Evolutionary conservation across 495 filamentous ascomycete species (phyloP).

Genomic region (Penicillium ucsense): DNA sequence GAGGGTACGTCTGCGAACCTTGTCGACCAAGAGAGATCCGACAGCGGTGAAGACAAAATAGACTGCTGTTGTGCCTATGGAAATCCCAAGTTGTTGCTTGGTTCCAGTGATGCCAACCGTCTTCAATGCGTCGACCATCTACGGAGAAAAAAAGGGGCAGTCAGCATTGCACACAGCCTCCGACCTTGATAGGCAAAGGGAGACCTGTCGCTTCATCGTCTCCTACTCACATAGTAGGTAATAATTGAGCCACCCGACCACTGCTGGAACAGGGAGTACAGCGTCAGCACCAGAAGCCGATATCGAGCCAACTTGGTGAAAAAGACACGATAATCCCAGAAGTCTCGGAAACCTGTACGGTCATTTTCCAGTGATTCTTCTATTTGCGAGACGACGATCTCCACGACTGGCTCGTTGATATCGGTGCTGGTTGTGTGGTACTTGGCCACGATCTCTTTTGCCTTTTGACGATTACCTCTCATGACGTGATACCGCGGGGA

Average conservation of each 20-base stretch:
- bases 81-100: constrained; percentile 25
- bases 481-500: constrained; percentile 34
- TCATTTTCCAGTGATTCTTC: constrained; percentile 29
- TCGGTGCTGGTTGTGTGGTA: constrained; percentile 30
- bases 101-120: constrained; percentile 23
- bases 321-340: constrained; percentile 34
- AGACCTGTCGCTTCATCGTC: too few species aligned
- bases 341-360: constrained; percentile 12
- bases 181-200: too few species aligned
- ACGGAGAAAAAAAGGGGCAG: not conserved
- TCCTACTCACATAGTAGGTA: constrained; percentile 23
- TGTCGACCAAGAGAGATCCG: constrained; percentile 29
- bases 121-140: constrained; percentile 29
- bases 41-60: constrained; percentile 34
- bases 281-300: constrained; percentile 25
- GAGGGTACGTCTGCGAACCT: constrained; percentile 25
- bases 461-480: constrained; percentile 24
- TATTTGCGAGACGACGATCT: constrained; percentile 29
- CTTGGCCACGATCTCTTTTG: constrained; percentile 24
- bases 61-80: constrained; percentile 26
- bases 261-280: constrained; percentile 36
- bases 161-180: too few species aligned
- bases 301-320: constrained; percentile 24
- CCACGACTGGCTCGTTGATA: constrained; percentile 28
- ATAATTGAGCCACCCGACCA: constrained; percentile 39